phyloP scores from a whole-genome alignment of 345 rosid genomes.

The Reutealis trisperma region DNA sequence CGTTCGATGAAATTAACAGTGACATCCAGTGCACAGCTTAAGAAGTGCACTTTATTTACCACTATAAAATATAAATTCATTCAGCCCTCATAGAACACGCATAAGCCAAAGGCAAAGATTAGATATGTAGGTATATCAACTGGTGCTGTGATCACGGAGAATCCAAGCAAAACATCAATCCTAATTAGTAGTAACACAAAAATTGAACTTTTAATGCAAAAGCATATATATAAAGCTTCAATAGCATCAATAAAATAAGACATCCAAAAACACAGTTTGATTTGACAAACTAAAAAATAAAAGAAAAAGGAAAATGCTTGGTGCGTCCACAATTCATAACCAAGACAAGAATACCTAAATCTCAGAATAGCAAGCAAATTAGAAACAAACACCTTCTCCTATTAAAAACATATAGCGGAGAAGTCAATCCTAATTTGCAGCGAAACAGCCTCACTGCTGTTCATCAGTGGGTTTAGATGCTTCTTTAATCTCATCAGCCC shows the following conservation, averaged over 20 bases:
- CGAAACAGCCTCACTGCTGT: constrained; percentile 42
- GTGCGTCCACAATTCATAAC: constrained; percentile 38
- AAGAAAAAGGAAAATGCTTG: constrained; percentile 9
- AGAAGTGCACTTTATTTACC: no score
- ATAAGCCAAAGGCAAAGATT: no score
- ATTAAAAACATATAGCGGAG: constrained; percentile 59
- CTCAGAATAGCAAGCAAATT: constrained; percentile 33
- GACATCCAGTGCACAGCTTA: no score
- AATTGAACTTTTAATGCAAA: not conserved
- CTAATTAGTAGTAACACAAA: not conserved
- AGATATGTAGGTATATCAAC: no score
- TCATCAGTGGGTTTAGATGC: constrained; percentile 62
- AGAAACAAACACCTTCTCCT: constrained; percentile 59
- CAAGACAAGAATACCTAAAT: constrained; percentile 50
- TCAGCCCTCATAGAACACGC: not conserved
- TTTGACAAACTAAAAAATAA: constrained; percentile 16
- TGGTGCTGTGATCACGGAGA: no score
- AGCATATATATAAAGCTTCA: constrained; percentile 15
- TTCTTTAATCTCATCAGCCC: constrained; percentile 86
- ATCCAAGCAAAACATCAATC: not conserved
- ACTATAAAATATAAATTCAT: no score
- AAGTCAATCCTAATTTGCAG: constrained; percentile 42
- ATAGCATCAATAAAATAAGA: constrained; percentile 29
- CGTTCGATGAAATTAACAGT: no score
- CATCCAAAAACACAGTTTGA: constrained; percentile 22